Base-by-base conservation (phyloP, 1,284 basidiomycete genomes). In the Ganoderma lucidum region DNA sequence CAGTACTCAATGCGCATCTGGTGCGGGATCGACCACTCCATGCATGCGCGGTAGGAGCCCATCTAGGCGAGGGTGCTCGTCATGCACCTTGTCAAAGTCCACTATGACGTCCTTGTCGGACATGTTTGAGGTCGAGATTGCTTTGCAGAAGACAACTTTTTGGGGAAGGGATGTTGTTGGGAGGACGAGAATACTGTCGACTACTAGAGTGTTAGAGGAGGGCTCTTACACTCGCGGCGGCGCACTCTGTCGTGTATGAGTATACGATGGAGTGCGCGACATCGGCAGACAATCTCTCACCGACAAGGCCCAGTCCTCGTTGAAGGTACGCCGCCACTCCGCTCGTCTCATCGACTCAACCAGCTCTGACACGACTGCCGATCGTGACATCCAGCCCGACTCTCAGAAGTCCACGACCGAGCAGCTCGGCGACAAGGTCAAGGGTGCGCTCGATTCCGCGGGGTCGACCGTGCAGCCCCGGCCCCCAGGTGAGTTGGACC, bases 221-320 rank as follows among this genome's bases (percentile, higher is more conserved):
- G 23, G 23, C 23, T 23, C 23, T 23, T 23, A 23, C 23, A 23
- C 23, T 23, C 23, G 23, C 23, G 23, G 23, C 23, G 23, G 23
- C 19, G 19, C 45, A 17, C 19, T 48, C 19, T 23, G 19, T 45
- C 17, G n/a, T 45, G 17, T 14, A 10, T 6, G 6, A 19, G 23
- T 9, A 8, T n/a, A 48, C 23, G 45, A 48, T 19, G 8, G 19
- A 48, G n/a, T 23, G 19, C 45, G n/a, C 45, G 82, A 83, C 78
- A 72, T 75, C 66, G 81, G 78, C 71, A 82, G 83, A 71, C 80
- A 84, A 78, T 81, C 81, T 66, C 71, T 83, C 77, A 80, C 79
- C 75, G 83, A 84, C 80, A 85, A 84, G 81, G 80, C 79, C 39
- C 65, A 71, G 59, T 71, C 80, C 60, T 69, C 79, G 48, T 35